Conservation (phyloP, 1,139 yeast genomes). For the Sugiyamaella japonica region DNA sequence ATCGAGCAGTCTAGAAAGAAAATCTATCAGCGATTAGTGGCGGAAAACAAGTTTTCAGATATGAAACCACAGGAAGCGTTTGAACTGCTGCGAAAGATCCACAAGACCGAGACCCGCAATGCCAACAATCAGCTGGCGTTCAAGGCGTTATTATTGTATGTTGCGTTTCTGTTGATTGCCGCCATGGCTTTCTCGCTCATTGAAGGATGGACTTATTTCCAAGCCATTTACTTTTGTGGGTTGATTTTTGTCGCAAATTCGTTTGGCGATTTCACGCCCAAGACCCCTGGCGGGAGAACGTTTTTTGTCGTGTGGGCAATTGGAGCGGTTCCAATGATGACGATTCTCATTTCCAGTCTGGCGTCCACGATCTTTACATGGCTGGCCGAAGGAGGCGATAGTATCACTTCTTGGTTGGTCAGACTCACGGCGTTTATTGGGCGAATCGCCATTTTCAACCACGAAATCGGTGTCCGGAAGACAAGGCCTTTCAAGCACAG, state of each 20-base stretch:
- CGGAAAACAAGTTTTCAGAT: slow-evolving; percentile 9
- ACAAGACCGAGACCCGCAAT: slow-evolving; percentile 42
- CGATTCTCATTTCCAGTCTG: slow-evolving; percentile 69
- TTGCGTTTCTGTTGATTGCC: slow-evolving; percentile 68
- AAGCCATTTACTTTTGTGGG: slow-evolving; percentile 69
- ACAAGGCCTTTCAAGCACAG: neutral
- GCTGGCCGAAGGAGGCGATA: slow-evolving; percentile 22
- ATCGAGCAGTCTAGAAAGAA: slow-evolving; percentile 28
- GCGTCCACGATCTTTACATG: slow-evolving; percentile 59
- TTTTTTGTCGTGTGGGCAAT: slow-evolving; percentile 79
- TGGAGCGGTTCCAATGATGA: slow-evolving; percentile 83
- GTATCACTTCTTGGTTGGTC: slow-evolving; percentile 16
- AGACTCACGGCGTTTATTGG: slow-evolving; percentile 8
- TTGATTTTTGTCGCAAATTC: slow-evolving; percentile 79
- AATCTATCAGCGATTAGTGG: slow-evolving; percentile 19
- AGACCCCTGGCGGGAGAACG: slow-evolving; percentile 61
- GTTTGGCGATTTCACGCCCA: slow-evolving; percentile 74
- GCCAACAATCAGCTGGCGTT: slow-evolving; percentile 43
- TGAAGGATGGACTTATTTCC: slow-evolving; percentile 72
- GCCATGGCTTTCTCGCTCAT: slow-evolving; percentile 56
- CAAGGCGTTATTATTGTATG: slow-evolving; percentile 49
- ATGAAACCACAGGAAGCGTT: slow-evolving; percentile 47
- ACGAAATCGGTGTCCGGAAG: neutral
- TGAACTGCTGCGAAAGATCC: slow-evolving; percentile 52
- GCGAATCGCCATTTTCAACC: neutral